Percentiles rank a stretch among this genome's conserved stretches.
phyloP scores from a whole-genome alignment of 306 rosid genomes.

The Prosopis cineraria region DNA sequence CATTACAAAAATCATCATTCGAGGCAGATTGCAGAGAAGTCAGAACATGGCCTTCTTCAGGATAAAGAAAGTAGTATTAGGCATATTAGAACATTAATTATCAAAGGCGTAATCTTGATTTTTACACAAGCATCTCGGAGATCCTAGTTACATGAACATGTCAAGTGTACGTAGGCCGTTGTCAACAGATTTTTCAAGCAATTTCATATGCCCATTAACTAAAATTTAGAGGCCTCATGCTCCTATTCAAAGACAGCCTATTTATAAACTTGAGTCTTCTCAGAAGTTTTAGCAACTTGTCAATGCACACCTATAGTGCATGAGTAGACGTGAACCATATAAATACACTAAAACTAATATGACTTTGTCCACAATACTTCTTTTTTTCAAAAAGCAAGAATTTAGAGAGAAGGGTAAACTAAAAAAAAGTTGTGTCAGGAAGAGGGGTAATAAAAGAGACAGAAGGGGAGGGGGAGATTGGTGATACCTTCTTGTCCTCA shows the following conservation, averaged over 20 bases:
- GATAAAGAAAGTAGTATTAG: too few species aligned
- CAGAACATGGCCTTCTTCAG: conserved; percentile 12
- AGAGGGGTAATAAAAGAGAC: not conserved
- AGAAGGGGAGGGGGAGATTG: not conserved
- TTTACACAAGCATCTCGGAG: not conserved
- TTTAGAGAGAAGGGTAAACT: not conserved
- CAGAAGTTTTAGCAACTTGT: not conserved
- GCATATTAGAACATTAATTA: not conserved
- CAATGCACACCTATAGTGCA: not conserved
- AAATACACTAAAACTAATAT: conserved; percentile 1
- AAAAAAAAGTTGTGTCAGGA: not conserved
- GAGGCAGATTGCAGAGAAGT: conserved; percentile 17
- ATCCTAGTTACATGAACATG: not conserved
- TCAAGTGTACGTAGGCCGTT: not conserved
- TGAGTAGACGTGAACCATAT: not conserved
- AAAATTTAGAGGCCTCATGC: not conserved
- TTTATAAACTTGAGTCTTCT: not conserved
- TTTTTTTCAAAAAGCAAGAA: not conserved
- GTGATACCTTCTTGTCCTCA: conserved; percentile 62
- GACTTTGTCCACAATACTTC: not conserved
- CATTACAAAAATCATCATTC: conserved; percentile 17
- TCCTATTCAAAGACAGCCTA: not conserved
- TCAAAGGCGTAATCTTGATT: not conserved
- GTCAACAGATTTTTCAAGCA: not conserved
- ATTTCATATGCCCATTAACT: not conserved